Base-by-base conservation (phyloP, 371 early-diverging fungal species). In the Rhizomucor miehei region DNA sequence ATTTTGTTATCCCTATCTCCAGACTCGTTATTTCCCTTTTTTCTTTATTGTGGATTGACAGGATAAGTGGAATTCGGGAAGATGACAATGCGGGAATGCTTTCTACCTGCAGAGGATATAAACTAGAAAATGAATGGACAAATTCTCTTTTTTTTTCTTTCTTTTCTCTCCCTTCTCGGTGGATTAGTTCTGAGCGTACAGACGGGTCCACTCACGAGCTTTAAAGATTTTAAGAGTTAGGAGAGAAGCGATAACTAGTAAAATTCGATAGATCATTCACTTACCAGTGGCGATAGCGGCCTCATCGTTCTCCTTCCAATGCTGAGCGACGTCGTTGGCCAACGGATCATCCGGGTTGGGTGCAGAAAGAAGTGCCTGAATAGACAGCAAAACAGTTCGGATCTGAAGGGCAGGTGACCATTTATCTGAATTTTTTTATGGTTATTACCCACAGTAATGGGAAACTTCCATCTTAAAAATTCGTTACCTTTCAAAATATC, bases 381-480 rank as follows among this genome's bases (percentile, higher is more conserved):
- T 92, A 6, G 98, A 98, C 29, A 99, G 85, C 37, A 99, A 79
- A 9, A 99, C 98, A 0, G 97, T 97, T 51, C 97, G 90, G 57
- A 99, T 95, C 68, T 98, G 98, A 50, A 97, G 86, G 6, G 97
- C 98, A 20, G 99, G 99, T 21, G 94, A 96, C 99, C 99, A 99
- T 73, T 95, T 95, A 74, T 97, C 98, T 23, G 25, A 43, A 21
- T 6, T 34, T 3, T 29, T 29, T 29, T 29, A 3, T 5, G 44
- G 13, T 20, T 14, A 40, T 37, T 16, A 19, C n/a, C 9, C 48
- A 11, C 10, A 40, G 38, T 3, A 39, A 16, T n/a, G 29, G 2
- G 21, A 13, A 12, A 9, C 19, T 8, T 6, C 39, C 38, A 8
- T 8, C 9, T 20, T 2, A 24, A 10, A 38, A 24, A 1, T 14